Base-by-base conservation (phyloP, 805 yeast genomes). In the Candida multigemmis region DNA sequence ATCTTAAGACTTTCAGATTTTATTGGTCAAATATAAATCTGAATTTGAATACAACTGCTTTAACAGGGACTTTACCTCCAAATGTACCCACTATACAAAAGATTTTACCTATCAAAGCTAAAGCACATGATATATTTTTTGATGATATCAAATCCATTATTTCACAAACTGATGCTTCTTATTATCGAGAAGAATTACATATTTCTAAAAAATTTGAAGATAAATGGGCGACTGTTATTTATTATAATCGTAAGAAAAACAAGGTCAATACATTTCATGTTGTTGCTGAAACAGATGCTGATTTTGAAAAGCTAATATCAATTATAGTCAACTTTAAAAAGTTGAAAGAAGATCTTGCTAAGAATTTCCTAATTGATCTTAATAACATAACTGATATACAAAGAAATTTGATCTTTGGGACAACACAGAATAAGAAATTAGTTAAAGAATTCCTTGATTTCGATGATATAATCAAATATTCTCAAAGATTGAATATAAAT, bases 101-200 rank as follows among this genome's bases (percentile, higher is more conserved):
- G 19, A 17, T 17, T 10, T 17, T 10, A 7, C 19, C 19, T 10
- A 10, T 17, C 9, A 7, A 10, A 10, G 19, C 19, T 7, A 17
- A 7, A 31, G 24, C 23, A 18, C 15, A 23, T 25, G 23, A 9
- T 6, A 7, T 66, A 67, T 40, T 36, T 62, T 60, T 81, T 6
- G 93, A 80, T 44, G 73, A 72, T 31, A 77, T 84, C 25, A 69
- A 70, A 32, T 72, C 70, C 29, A 63, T 80, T 2, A 52, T 79
- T 26, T 61, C 69, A 3, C 83, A 77, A 3, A 68, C 66, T 12
- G 83, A 80, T 41, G 96, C 96, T 1, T 67, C 70, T 19, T 83
- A 84, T 38, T 89, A 86, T 46, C 57, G 95, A 34, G 95, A 87
- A 44, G 94, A 86, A 49, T 71, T 83, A 38, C 76, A 79, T 19